Evolutionary conservation across 306 rosid genomes (phyloP).

Genomic region (Sindora glabra): DNA sequence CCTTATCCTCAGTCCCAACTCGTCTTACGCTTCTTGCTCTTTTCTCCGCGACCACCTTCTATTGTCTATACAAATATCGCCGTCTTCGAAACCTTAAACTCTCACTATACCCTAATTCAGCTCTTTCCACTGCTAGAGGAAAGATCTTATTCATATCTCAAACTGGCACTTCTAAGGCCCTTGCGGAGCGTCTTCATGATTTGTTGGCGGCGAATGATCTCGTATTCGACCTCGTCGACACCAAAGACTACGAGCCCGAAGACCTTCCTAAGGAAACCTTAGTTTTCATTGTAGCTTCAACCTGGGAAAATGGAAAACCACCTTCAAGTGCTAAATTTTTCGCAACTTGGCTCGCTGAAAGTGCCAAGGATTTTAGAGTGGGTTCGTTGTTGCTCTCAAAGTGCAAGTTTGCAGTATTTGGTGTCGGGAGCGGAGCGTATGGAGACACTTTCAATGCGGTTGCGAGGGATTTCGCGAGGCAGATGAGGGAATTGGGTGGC

Average conservation of each 20-base stretch:
- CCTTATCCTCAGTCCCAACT: constrained; percentile 41
- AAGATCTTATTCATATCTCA: constrained; percentile 72
- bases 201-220: constrained; percentile 38
- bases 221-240: constrained; percentile 54
- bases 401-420: constrained; percentile 64
- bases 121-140: constrained; percentile 5
- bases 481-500: constrained; percentile 67
- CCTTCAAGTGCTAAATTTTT: constrained; percentile 53
- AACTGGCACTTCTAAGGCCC: constrained; percentile 73
- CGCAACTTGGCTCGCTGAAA: constrained; percentile 77
- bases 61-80: constrained; percentile 74
- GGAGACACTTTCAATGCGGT: constrained; percentile 61
- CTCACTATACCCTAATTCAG: constrained; percentile 20
- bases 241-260: constrained; percentile 68
- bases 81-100: constrained; percentile 51
- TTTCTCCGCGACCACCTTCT: constrained; percentile 78
- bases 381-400: constrained; percentile 66
- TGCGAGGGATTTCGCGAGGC: constrained; percentile 44
- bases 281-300: constrained; percentile 64
- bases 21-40: constrained; percentile 81
- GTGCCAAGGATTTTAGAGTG: constrained; percentile 72
- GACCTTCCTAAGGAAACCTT: constrained; percentile 69
- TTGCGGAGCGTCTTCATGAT: constrained; percentile 63
- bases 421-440: constrained; percentile 79
- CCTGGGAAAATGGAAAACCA: constrained; percentile 85